A percentile compares a stretch with the other conserved stretches of the same genome.
phyloP scores from a whole-genome alignment of 768 basidiomycete genomes.

The Calvatia gigantea region DNA sequence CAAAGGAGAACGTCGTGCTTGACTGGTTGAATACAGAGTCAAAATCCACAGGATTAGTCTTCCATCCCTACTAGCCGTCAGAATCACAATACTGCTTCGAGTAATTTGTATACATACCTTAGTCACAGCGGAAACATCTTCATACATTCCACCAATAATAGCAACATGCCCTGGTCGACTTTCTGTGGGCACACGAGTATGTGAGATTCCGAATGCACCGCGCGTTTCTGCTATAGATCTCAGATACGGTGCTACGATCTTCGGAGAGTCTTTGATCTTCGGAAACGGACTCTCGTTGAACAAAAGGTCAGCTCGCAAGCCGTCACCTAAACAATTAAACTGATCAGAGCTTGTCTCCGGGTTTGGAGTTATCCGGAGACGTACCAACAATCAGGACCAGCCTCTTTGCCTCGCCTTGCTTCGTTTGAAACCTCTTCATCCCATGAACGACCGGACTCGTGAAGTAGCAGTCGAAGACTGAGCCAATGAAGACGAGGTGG shows the following conservation, averaged over 20 bases:
- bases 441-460: conserved; percentile 79
- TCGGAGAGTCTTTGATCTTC: conserved; percentile 44
- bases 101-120: conserved; percentile 51
- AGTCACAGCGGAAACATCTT: conserved; percentile 85
- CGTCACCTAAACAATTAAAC: conserved; percentile 54
- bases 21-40: conserved; percentile 89
- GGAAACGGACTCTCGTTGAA: conserved; percentile 63
- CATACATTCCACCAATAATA: conserved; percentile 91
- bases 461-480: conserved; percentile 87
- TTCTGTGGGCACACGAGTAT: conserved; percentile 86
- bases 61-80: conserved; percentile 62
- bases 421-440: conserved; percentile 54
- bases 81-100: neutral
- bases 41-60: conserved; percentile 83
- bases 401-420: conserved; percentile 55
- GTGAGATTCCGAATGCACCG: conserved; percentile 81
- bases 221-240: conserved; percentile 60
- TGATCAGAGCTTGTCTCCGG: neutral
- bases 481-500: conserved; percentile 68
- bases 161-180: conserved; percentile 88
- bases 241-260: conserved; percentile 70
- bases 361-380: conserved; percentile 13
- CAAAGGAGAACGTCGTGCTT: conserved; percentile 74
- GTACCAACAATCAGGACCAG: conserved; percentile 79
- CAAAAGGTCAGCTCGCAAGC: conserved; percentile 77